Percentiles rank a stretch among this genome's conserved stretches.
These are phyloP conservation scores for Rhodotorula sp. DNA, from an alignment of 1,284 basidiomycete species.

Conservation along the genomic window DNA sequence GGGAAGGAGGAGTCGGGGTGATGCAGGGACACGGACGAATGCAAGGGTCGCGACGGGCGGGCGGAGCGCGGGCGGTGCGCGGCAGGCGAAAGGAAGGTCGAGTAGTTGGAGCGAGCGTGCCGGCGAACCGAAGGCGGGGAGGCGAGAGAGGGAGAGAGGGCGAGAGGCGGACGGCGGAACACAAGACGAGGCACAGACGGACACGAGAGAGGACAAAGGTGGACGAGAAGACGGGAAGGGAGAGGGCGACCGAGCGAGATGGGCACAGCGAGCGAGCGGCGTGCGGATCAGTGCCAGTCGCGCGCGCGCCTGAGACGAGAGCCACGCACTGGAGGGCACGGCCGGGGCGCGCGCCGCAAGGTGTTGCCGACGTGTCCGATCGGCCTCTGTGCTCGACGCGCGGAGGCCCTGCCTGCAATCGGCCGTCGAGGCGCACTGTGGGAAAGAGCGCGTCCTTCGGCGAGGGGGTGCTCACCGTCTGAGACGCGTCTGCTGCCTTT, in stretches of 20 bases:
- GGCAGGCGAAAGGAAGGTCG: slow-evolving; percentile 6
- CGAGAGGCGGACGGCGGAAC: not conserved
- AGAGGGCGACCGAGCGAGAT: not conserved
- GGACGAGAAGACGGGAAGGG: not conserved
- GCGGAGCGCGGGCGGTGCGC: not conserved
- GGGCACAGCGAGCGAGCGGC: not conserved
- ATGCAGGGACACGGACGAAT: not conserved
- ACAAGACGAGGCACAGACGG: not conserved
- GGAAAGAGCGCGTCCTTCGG: not conserved
- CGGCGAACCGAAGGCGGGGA: not conserved
- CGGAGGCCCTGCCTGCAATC: too few relatives aligned
- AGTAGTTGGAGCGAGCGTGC: slow-evolving; percentile 2
- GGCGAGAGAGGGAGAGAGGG: not conserved
- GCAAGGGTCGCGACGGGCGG: not conserved
- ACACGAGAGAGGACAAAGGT: not conserved
- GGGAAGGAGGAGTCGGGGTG: not conserved
- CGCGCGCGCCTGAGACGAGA: slow-evolving; percentile 1
- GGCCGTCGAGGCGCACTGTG: not conserved
- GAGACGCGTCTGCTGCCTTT: not conserved
- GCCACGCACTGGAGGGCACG: not conserved
- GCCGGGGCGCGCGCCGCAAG: not conserved
- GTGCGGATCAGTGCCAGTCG: slow-evolving; percentile 1
- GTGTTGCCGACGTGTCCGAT: not conserved
- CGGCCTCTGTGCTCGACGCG: not conserved
- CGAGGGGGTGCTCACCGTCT: not conserved